Evolutionary conservation across 2,329 filamentous ascomycete genomes (phyloP).

Genomic region (Colletotrichum eleusines): DNA sequence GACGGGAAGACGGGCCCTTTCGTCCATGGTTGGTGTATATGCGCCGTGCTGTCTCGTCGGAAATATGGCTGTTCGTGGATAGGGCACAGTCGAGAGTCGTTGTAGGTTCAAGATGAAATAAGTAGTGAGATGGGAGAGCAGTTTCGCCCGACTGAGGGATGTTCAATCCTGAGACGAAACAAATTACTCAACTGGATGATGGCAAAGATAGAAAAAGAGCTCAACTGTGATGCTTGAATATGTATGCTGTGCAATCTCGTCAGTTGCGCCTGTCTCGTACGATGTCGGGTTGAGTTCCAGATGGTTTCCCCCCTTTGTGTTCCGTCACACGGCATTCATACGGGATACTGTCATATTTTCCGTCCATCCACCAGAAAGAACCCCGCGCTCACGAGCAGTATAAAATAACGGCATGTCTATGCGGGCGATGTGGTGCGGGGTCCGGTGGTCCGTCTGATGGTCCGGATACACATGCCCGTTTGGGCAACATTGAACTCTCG

Average conservation of each 20-base stretch:
- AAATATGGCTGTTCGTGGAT: neutral
- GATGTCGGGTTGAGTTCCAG: neutral
- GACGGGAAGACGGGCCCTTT: constrained; percentile 30
- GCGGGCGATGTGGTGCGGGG: constrained; percentile 10
- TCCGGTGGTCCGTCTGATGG: constrained; percentile 4
- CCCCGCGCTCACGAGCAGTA: neutral
- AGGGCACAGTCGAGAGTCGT: neutral
- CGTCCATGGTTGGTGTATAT: constrained; percentile 21
- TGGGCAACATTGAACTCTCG: neutral
- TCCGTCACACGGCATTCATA: neutral
- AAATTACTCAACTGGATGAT: neutral
- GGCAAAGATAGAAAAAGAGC: neutral
- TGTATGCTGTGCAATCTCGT: neutral
- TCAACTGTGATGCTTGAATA: neutral
- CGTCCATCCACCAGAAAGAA: neutral
- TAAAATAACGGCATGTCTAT: neutral
- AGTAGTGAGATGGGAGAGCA: neutral
- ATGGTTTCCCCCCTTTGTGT: neutral
- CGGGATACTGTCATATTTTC: neutral
- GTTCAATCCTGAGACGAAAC: neutral
- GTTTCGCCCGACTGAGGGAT: neutral
- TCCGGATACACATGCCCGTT: constrained; percentile 19
- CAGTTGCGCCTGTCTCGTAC: neutral
- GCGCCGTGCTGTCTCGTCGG: neutral
- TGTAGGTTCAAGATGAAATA: neutral